Conservation (phyloP, 345 rosid genomes). For the Firmiana major region DNA sequence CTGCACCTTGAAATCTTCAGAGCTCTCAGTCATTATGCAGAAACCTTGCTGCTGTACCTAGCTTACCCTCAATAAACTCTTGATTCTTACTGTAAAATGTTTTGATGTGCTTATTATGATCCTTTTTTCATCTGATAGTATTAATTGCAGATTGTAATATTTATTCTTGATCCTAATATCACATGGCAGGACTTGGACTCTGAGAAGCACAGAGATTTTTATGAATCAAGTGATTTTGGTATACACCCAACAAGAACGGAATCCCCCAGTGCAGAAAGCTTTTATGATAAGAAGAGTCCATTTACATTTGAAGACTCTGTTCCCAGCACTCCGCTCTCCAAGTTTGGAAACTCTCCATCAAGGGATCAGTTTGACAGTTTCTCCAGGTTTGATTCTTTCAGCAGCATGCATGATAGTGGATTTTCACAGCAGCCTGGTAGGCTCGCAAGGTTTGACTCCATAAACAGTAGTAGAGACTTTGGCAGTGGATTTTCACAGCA, state of each 20-base stretch:
- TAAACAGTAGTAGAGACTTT: constrained; percentile 45
- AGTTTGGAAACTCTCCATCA: constrained; percentile 76
- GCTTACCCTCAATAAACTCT: not conserved
- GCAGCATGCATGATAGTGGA: constrained; percentile 56
- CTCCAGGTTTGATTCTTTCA: constrained; percentile 94
- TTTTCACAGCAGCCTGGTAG: constrained; percentile 58
- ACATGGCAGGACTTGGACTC: constrained; percentile 44
- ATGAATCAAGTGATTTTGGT: constrained; percentile 61
- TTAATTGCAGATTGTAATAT: not conserved
- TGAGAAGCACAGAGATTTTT: constrained; percentile 46
- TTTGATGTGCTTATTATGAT: constrained; percentile 1
- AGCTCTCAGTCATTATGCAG: not conserved
- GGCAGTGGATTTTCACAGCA: constrained; percentile 44
- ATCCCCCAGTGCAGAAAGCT: constrained; percentile 52
- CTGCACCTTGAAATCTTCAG: not conserved
- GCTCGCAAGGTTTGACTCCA: constrained; percentile 66
- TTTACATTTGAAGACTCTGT: constrained; percentile 85
- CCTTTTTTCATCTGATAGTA: not conserved
- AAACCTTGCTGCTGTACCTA: not conserved
- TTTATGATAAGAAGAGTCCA: constrained; percentile 50
- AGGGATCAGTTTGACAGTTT: constrained; percentile 58
- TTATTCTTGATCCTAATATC: not conserved
- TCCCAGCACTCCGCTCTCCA: constrained; percentile 77
- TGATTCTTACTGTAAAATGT: not conserved
- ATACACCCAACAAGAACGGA: constrained; percentile 48